Evolutionary conservation across 345 rosid species (phyloP).

Genomic region (Populus nigra): DNA sequence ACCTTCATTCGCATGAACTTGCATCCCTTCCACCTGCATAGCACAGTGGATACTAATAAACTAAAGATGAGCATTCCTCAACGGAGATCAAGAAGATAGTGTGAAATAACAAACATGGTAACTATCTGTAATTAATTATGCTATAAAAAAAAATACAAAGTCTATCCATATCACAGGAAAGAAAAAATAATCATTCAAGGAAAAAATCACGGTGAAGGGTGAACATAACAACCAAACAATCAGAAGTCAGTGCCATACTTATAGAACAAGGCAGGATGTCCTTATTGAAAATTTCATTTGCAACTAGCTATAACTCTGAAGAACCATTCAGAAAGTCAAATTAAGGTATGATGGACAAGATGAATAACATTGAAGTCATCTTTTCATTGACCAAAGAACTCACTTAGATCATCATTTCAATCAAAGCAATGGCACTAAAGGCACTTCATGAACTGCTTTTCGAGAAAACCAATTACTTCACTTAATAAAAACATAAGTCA

Average conservation of each 20-base stretch:
- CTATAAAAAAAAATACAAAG: not conserved
- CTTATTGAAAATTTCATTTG: not conserved
- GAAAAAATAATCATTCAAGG: not conserved
- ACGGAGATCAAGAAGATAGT: not conserved
- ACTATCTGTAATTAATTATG: too few species aligned
- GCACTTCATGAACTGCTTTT: not conserved
- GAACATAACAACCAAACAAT: not conserved
- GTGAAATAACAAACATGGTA: not conserved
- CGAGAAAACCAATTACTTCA: not conserved
- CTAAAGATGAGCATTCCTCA: slow-evolving; percentile 1
- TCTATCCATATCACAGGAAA: not conserved
- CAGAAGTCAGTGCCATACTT: not conserved
- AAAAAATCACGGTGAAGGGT: not conserved
- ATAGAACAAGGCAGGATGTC: not conserved
- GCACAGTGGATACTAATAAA: slow-evolving; percentile 1
- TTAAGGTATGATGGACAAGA: not conserved
- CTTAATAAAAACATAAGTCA: not conserved
- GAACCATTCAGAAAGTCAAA: not conserved
- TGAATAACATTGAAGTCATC: not conserved
- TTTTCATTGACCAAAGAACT: not conserved
- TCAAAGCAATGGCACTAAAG: not conserved
- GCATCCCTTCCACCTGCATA: slow-evolving; percentile 87
- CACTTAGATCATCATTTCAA: not conserved
- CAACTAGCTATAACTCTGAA: not conserved
- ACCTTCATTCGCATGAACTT: slow-evolving; percentile 94